Conservation (phyloP, 2,329 filamentous ascomycete species). For the Colletotrichum sp. region DNA sequence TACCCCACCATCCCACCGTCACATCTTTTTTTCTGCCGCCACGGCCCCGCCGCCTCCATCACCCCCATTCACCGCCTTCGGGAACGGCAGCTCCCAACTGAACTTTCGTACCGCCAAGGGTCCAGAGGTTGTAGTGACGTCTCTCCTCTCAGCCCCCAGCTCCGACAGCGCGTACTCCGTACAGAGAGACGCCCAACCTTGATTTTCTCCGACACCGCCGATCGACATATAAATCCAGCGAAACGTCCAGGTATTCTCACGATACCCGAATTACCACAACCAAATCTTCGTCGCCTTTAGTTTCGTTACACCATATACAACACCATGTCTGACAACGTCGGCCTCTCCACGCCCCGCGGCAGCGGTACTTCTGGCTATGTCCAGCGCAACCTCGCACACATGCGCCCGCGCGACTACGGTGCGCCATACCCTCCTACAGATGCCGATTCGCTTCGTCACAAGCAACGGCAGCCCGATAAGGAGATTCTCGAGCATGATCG, state of each 20-base stretch:
- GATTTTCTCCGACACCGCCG: neutral
- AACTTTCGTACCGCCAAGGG: constrained; percentile 14
- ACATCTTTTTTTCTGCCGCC: constrained; percentile 17
- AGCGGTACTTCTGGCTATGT: constrained; percentile 98
- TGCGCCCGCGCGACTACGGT: constrained; percentile 80
- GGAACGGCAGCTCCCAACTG: neutral
- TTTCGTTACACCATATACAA: neutral
- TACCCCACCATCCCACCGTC: constrained; percentile 12
- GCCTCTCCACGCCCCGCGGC: constrained; percentile 90
- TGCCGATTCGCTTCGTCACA: constrained; percentile 71
- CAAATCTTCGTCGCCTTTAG: neutral
- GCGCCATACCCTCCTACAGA: constrained; percentile 77
- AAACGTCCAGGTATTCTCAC: neutral
- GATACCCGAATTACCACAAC: neutral
- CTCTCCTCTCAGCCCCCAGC: neutral
- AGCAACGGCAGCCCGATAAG: constrained; percentile 84
- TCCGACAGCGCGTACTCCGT: neutral
- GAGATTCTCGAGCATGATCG: constrained; percentile 94
- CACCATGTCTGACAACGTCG: constrained; percentile 97
- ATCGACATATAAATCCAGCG: neutral
- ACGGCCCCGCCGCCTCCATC: neutral
- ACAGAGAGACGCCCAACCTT: neutral
- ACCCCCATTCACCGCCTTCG: constrained; percentile 6
- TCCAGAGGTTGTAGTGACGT: constrained; percentile 11
- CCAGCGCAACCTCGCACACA: constrained; percentile 90